These are phyloP conservation scores for Pelagophyceae sp. DNA, from an alignment of 352 stramenopile genomes.

Conservation along the genomic window DNA sequence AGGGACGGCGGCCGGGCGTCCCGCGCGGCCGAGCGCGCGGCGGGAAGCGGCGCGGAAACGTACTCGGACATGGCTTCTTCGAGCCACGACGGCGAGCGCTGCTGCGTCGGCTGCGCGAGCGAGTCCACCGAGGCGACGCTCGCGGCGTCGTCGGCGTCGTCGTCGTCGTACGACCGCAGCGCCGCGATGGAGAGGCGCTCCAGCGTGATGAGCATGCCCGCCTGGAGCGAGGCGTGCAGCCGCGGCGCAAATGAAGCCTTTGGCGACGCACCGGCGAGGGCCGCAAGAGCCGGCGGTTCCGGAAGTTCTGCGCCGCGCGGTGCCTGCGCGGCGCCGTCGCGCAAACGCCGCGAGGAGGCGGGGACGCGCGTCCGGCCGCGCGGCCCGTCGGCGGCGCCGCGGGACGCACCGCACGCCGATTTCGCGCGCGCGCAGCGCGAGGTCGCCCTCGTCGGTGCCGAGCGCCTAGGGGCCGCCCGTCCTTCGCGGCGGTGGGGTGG, in stretches of 20 bases:
- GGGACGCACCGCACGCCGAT: background rate
- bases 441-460: background rate
- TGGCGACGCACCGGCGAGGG: too few species aligned
- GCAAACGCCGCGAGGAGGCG: too few species aligned
- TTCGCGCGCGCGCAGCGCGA: slow-evolving; percentile 5
- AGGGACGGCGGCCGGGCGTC: too few species aligned
- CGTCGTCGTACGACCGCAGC: background rate
- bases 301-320: too few species aligned
- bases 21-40: too few species aligned
- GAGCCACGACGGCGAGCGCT: slow-evolving; percentile 13
- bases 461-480: background rate
- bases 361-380: background rate
- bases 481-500: too few species aligned
- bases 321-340: too few species aligned
- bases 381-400: background rate
- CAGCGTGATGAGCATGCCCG: background rate
- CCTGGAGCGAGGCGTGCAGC: too few species aligned
- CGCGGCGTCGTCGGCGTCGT: background rate
- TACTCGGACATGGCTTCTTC: too few species aligned
- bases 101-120: background rate
- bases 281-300: too few species aligned
- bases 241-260: too few species aligned
- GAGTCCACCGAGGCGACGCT: background rate
- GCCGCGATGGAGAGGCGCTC: background rate
- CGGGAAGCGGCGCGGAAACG: too few species aligned